Evolutionary conservation across 2,329 filamentous ascomycete genomes (phyloP).

Genomic region (Hypomyces rosellus): DNA sequence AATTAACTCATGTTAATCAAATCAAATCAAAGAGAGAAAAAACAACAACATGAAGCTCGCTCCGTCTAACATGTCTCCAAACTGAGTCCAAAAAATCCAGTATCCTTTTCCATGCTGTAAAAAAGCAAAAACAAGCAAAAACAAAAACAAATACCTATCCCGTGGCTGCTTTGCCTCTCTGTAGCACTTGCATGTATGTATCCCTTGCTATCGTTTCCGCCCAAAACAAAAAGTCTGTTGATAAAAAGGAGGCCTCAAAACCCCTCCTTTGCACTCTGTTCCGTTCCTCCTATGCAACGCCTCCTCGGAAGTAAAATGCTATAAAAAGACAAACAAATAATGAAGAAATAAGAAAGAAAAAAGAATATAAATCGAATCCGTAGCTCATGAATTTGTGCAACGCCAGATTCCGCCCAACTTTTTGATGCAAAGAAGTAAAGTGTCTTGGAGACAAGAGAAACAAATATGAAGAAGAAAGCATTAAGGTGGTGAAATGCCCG

Average conservation of each 20-base stretch:
- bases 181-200: background rate
- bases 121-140: background rate
- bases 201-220: too few relatives aligned
- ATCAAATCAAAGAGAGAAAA: background rate
- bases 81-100: background rate
- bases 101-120: background rate
- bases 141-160: background rate
- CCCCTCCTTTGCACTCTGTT: background rate
- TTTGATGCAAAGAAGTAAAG: slow-evolving; percentile 1
- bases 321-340: background rate
- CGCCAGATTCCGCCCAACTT: background rate
- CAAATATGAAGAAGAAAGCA: background rate
- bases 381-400: background rate
- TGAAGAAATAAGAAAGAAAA: background rate
- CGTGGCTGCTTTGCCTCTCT: background rate
- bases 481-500: background rate
- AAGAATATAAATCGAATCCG: background rate
- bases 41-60: background rate
- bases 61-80: too few relatives aligned
- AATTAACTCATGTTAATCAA: background rate
- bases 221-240: too few relatives aligned
- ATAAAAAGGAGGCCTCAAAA: background rate
- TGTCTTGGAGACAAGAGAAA: background rate
- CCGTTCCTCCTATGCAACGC: slow-evolving; percentile 3
- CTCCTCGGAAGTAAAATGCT: background rate